Conservation (phyloP, 2,329 filamentous ascomycete genomes). For the Cytospora piceicola region DNA sequence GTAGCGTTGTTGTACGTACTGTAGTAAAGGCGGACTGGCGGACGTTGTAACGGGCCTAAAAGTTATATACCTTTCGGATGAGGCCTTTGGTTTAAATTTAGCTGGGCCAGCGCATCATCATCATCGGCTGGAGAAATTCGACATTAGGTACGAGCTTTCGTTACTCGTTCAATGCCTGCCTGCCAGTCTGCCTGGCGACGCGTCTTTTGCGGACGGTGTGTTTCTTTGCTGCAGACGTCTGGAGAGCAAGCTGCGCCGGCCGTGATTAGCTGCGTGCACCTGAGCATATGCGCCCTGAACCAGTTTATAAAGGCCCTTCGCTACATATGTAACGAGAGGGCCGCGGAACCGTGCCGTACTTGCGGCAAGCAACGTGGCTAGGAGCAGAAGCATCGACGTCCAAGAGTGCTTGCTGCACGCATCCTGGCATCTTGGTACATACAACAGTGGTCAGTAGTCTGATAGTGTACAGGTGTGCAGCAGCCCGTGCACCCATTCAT, state of each 20-base stretch:
- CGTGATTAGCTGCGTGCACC: neutral
- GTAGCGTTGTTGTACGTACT: too few relatives aligned
- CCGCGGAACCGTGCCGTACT: neutral
- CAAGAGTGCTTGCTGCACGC: too few relatives aligned
- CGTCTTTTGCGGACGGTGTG: neutral
- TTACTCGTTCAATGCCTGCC: neutral
- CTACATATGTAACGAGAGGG: neutral
- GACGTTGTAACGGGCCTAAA: neutral
- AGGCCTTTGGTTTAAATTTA: neutral
- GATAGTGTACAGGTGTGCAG: slow-evolving; percentile 1
- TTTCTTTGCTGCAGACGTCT: neutral
- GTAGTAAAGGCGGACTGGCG: too few relatives aligned
- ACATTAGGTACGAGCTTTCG: neutral
- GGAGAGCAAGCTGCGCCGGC: neutral
- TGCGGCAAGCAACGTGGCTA: neutral
- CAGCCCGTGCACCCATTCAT: slow-evolving; percentile 10
- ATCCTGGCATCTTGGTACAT: neutral
- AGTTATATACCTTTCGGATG: neutral
- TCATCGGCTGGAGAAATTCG: neutral
- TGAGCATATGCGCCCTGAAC: neutral
- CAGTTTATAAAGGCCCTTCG: neutral
- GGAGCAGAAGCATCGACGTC: neutral
- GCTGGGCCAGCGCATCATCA: slow-evolving; percentile 1
- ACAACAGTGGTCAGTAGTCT: too few relatives aligned
- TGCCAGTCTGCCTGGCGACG: neutral